A percentile compares a stretch with the other conserved stretches of the same genome.
These are phyloP conservation scores for Eudorina sp. DNA, from an alignment of 139 green algal genomes.

Conservation along the genomic window DNA sequence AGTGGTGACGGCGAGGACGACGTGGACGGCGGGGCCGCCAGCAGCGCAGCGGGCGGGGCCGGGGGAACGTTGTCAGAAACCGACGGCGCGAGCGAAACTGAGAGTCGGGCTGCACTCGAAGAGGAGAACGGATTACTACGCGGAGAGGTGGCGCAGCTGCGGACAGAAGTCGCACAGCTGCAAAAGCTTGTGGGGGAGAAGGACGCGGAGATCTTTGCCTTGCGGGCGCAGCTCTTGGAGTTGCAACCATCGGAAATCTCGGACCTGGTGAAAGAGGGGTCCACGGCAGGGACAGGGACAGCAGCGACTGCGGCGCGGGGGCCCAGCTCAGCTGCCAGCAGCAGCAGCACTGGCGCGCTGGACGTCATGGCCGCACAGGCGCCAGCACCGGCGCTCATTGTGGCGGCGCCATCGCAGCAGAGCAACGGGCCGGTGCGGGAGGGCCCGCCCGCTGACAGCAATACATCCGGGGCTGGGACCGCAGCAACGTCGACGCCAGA, in stretches of 20 bases:
- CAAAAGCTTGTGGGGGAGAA: constrained; percentile 56
- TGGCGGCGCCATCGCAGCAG: not conserved
- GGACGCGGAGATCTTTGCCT: constrained; percentile 56
- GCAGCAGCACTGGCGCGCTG: not conserved
- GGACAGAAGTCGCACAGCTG: constrained; percentile 53
- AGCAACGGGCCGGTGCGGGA: not conserved
- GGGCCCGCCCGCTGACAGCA: not conserved
- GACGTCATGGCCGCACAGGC: too few relatives aligned
- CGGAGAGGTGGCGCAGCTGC: constrained; percentile 30
- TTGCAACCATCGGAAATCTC: constrained; percentile 27
- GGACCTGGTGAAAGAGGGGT: constrained; percentile 10
- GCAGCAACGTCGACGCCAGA: not conserved
- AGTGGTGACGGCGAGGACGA: constrained; percentile 41
- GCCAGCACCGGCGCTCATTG: not conserved
- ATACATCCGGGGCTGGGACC: too few relatives aligned
- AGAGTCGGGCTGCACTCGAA: constrained; percentile 31
- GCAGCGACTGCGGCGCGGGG: not conserved
- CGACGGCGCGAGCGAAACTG: constrained; percentile 28
- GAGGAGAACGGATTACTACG: constrained; percentile 51
- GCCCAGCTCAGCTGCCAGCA: constrained; percentile 1
- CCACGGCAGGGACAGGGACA: not conserved
- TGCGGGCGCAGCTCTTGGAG: constrained; percentile 57
- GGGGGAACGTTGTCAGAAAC: not conserved
- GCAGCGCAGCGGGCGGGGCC: not conserved
- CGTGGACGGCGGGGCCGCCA: not conserved